Evolutionary conservation across 176 grass and related monocot genomes (phyloP), one percentile per base, ranked within the genome.

Genomic region (Eleusine indica): DNA sequence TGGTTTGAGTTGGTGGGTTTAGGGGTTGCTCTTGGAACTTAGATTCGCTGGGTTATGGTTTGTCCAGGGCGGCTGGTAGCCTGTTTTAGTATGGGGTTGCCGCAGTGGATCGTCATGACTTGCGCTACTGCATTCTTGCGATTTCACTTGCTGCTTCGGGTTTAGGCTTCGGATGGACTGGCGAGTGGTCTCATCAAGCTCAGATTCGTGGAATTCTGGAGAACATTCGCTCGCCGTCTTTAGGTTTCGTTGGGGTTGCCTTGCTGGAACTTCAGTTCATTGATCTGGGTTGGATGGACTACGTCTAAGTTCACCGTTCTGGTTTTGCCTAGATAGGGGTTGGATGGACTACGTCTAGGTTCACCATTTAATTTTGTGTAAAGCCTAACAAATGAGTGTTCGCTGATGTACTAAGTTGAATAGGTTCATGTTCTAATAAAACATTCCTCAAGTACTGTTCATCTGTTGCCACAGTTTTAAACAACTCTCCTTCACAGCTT

Each of bases 31-130:
- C 18, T 82, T 19, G 62, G 41, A 37, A 6, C 21, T 18, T 48
- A 77, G 86, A 81, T 85, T 88, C 37, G 56, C 48, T 69, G 71
- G 73, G 66, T 82, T 73, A 86, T 61, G 48, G 61, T 35, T 43
- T 62, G 38, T 56, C 11, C 7, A 18, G 1, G 22, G 42, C 75
- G 40, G 76, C 35, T 35, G 49, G 6, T 53, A n/a, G 35, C 46
- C 64, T 69, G 67, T 67, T 76, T 28, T 32, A 49, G 39, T 58
- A 47, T 2, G n/a, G 46, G 12, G 28, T 28, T 81, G 5, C 39
- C 14, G 25, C 13, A 57, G 21, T 28, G 81, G 53, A 67, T 58
- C 77, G 39, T 17, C 74, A 53, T 9, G 77, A 81, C 40, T 82
- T 77, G 14, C 4, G 83, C 67, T 77, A 7, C 19, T 57, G n/a